Evolutionary conservation across 2,329 filamentous ascomycete genomes (phyloP).

Genomic region (Diplocarpon mali): DNA sequence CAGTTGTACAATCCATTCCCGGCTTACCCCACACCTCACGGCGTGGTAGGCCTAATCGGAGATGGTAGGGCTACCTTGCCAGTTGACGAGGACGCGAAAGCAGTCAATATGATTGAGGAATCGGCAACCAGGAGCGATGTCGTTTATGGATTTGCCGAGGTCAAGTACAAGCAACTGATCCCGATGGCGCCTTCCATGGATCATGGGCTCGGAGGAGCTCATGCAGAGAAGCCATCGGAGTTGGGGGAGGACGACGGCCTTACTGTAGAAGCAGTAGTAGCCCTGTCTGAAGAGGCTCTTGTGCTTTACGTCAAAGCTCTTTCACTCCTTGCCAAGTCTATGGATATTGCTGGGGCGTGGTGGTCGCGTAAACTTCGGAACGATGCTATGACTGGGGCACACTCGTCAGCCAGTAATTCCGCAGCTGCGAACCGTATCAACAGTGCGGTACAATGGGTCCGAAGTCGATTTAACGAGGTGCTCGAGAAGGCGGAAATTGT

Average conservation of each 20-base stretch:
- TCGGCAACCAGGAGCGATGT: conserved; percentile 89
- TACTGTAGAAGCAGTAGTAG: conserved; percentile 74
- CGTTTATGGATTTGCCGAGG: conserved; percentile 93
- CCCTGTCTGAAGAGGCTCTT: conserved; percentile 84
- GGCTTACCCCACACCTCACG: conserved; percentile 62
- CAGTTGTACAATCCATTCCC: conserved; percentile 73
- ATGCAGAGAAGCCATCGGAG: conserved; percentile 41
- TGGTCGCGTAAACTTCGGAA: conserved; percentile 71
- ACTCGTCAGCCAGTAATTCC: conserved; percentile 32
- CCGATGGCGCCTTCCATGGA: conserved; percentile 72
- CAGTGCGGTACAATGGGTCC: conserved; percentile 90
- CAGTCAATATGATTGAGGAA: conserved; percentile 78
- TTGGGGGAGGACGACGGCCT: conserved; percentile 62
- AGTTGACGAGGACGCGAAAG: conserved; percentile 68
- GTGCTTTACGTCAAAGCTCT: conserved; percentile 95
- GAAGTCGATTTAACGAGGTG: conserved; percentile 90
- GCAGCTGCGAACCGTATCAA: conserved; percentile 61
- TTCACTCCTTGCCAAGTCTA: conserved; percentile 79
- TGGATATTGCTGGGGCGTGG: conserved; percentile 90
- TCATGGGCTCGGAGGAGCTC: conserved; percentile 55
- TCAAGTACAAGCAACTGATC: conserved; percentile 96
- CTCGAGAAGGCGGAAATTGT: conserved; percentile 93
- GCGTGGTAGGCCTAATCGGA: conserved; percentile 51
- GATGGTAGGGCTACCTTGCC: conserved; percentile 49
- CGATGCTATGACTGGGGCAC: conserved; percentile 38